A percentile compares a stretch with the other conserved stretches of the same genome.
phyloP scores from a whole-genome alignment of 1,139 yeast species.

The Protomyces gravidus region DNA sequence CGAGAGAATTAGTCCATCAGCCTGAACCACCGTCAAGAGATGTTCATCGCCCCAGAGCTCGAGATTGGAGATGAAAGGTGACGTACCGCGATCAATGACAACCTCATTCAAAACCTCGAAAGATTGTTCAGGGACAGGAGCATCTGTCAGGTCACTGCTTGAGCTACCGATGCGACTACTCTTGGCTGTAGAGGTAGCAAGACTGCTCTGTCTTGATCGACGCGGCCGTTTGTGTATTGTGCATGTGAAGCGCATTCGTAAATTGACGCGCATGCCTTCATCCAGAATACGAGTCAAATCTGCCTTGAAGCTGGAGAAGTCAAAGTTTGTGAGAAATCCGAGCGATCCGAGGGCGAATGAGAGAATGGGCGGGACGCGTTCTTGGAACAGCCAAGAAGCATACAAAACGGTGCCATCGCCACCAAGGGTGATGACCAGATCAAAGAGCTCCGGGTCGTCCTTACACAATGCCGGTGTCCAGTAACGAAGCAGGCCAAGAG shows the following conservation, averaged over 20 bases:
- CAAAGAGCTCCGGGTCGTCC: constrained; percentile 58
- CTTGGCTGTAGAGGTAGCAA: not conserved
- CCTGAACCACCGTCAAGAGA: constrained; percentile 77
- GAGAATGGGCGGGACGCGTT: constrained; percentile 82
- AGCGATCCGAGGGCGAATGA: constrained; percentile 75
- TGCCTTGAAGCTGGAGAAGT: constrained; percentile 62
- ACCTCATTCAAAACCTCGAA: constrained; percentile 78
- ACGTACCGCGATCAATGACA: constrained; percentile 83
- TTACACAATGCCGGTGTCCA: constrained; percentile 63
- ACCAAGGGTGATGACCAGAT: constrained; percentile 69
- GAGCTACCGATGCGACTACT: not conserved
- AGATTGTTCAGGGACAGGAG: constrained; percentile 31
- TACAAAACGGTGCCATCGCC: constrained; percentile 88
- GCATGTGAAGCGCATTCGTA: constrained; percentile 57
- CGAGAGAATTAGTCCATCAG: constrained; percentile 82
- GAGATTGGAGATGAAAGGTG: constrained; percentile 77
- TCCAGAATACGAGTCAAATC: constrained; percentile 55
- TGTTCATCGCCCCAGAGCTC: constrained; percentile 72
- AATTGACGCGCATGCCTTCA: constrained; percentile 68
- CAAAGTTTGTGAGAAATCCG: constrained; percentile 76
- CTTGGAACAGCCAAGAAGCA: constrained; percentile 65
- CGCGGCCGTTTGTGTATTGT: constrained; percentile 39
- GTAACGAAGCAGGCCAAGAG: constrained; percentile 45
- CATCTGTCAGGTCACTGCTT: not conserved
- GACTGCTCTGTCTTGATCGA: constrained; percentile 39